Conservation (phyloP, 345 rosid species). For the Murraya paniculata region DNA sequence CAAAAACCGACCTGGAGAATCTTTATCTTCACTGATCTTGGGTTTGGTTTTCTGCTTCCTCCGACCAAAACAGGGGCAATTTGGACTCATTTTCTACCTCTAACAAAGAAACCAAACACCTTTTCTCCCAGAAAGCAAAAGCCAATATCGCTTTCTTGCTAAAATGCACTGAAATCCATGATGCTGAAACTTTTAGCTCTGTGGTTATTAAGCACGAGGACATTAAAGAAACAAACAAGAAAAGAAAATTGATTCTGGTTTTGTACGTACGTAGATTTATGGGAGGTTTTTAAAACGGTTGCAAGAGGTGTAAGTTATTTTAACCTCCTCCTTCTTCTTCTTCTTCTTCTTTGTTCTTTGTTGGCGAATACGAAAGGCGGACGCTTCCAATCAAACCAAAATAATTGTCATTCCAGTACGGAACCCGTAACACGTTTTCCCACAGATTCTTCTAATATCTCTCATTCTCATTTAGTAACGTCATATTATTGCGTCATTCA, state of each 20-base stretch:
- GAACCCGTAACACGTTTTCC: background rate
- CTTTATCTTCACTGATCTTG: slow-evolving; percentile 4
- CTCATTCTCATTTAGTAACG: background rate
- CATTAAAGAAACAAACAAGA: background rate
- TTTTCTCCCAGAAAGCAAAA: background rate
- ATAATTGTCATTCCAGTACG: background rate
- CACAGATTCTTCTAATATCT: background rate
- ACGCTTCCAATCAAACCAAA: background rate
- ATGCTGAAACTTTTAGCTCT: background rate
- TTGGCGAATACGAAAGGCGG: background rate
- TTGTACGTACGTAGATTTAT: background rate
- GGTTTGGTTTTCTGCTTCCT: slow-evolving; percentile 21
- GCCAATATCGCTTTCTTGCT: background rate
- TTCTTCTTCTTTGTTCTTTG: no score
- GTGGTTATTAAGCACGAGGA: background rate
- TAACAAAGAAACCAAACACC: background rate
- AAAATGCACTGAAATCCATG: background rate
- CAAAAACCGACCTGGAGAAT: slow-evolving; percentile 1
- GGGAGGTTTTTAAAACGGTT: background rate
- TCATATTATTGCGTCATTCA: background rate
- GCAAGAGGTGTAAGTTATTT: background rate
- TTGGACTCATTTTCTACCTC: slow-evolving; percentile 25
- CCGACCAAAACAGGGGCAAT: slow-evolving; percentile 53
- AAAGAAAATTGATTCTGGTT: background rate
- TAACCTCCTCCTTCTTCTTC: no score